These are phyloP conservation scores for Lyophyllum atratum DNA, from an alignment of 768 basidiomycete genomes.

Conservation along the genomic window DNA sequence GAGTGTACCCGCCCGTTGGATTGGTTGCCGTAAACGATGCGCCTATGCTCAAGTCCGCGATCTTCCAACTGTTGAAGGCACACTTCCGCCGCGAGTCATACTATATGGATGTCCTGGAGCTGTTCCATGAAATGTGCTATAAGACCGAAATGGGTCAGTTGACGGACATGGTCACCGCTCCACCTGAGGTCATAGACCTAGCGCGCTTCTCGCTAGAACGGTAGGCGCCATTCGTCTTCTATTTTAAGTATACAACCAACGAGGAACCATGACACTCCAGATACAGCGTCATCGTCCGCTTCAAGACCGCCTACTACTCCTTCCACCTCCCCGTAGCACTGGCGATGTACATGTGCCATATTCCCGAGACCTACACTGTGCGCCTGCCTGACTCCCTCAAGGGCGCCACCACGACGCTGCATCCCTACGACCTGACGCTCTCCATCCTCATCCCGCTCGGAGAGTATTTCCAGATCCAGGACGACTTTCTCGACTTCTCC, in stretches of 20 bases:
- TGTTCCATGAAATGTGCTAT: slow-evolving; percentile 88
- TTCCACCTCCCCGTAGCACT: slow-evolving; percentile 98
- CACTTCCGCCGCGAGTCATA: slow-evolving; percentile 80
- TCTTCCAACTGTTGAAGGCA: slow-evolving; percentile 86
- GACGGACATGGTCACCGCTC: slow-evolving; percentile 92
- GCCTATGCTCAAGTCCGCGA: slow-evolving; percentile 93
- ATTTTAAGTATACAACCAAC: neutral
- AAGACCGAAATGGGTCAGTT: slow-evolving; percentile 96
- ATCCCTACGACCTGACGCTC: slow-evolving; percentile 71
- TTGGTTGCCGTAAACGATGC: slow-evolving; percentile 94
- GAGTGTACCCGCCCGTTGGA: slow-evolving; percentile 48
- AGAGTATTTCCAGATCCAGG: slow-evolving; percentile 98
- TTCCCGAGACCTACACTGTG: slow-evolving; percentile 52
- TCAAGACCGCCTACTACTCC: slow-evolving; percentile 97
- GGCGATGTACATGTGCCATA: slow-evolving; percentile 76
- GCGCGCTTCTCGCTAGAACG: slow-evolving; percentile 84
- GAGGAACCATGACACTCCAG: slow-evolving; percentile 36
- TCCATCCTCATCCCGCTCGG: slow-evolving; percentile 88
- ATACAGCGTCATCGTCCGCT: slow-evolving; percentile 88
- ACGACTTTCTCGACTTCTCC: slow-evolving; percentile 95
- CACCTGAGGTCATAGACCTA: slow-evolving; percentile 85
- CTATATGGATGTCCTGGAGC: slow-evolving; percentile 87
- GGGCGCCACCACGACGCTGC: slow-evolving; percentile 26
- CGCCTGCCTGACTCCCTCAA: slow-evolving; percentile 6
- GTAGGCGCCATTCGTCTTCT: slow-evolving; percentile 37